Evolutionary conservation across 345 rosid genomes (phyloP).

Genomic region (Aurinia saxatilis): DNA sequence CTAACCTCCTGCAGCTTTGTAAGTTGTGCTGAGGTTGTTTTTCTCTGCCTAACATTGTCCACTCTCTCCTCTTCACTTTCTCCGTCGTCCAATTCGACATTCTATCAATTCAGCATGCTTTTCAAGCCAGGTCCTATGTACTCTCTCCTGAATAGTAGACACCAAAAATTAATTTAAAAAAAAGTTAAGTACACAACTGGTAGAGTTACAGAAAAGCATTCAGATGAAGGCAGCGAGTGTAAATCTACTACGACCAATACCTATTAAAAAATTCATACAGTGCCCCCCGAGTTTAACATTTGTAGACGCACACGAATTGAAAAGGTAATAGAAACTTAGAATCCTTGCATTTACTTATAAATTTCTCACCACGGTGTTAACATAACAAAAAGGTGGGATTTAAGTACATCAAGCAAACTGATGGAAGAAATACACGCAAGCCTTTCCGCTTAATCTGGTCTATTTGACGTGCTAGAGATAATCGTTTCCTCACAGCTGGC

Average conservation of each 20-base stretch:
- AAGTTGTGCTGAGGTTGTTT: constrained; percentile 46
- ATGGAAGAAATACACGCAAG: constrained; percentile 53
- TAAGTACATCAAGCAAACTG: not conserved
- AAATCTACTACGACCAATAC: not conserved
- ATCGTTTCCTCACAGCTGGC: constrained; percentile 71
- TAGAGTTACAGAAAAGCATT: constrained; percentile 3
- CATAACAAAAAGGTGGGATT: not conserved
- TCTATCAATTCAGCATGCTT: constrained; percentile 73
- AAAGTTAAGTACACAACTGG: not conserved
- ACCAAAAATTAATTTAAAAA: not conserved
- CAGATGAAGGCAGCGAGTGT: not conserved
- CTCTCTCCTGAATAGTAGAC: constrained; percentile 53
- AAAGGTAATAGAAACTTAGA: not conserved
- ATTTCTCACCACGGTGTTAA: not conserved
- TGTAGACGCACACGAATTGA: not conserved
- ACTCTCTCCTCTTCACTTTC: constrained; percentile 92
- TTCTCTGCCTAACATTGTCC: constrained; percentile 51
- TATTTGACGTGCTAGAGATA: constrained; percentile 90
- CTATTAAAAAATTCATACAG: not conserved
- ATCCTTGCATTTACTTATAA: not conserved
- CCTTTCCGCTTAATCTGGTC: constrained; percentile 69
- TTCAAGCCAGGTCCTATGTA: constrained; percentile 74
- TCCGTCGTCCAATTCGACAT: constrained; percentile 52
- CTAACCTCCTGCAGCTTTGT: no score
- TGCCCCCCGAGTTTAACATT: not conserved